Evolutionary conservation across 139 green algal genomes (phyloP).

Genomic region (Prasinococcaceae sp.): DNA sequence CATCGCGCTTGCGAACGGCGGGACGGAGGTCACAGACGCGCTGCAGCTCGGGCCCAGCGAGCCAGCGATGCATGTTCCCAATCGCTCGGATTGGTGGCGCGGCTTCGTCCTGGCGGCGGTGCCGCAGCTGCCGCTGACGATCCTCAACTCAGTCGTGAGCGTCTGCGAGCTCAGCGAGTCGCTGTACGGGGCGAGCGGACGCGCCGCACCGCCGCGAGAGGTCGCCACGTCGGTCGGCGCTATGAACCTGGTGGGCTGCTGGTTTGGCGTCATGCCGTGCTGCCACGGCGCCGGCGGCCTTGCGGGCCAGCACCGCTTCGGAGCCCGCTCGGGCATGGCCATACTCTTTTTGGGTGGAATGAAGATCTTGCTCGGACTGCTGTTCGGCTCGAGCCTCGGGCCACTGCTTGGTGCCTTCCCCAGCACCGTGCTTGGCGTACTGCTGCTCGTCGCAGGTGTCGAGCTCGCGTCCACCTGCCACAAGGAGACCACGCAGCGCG

Average conservation of each 20-base stretch:
- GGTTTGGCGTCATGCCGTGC: constrained; percentile 58
- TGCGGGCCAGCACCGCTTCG: constrained; percentile 51
- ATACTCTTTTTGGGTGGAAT: constrained; percentile 47
- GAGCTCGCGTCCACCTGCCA: too few species aligned
- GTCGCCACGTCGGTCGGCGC: constrained; percentile 3
- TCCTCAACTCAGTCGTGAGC: constrained; percentile 62
- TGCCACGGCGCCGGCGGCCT: constrained; percentile 64
- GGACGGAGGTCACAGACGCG: constrained; percentile 16
- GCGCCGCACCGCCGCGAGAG: not conserved
- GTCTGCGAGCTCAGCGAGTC: constrained; percentile 47
- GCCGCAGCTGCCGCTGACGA: constrained; percentile 40
- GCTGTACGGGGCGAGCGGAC: constrained; percentile 29
- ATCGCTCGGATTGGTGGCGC: not conserved
- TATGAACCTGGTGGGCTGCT: constrained; percentile 57
- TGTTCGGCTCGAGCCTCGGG: not conserved
- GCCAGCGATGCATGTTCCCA: not conserved
- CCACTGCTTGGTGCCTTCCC: not conserved
- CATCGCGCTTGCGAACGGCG: constrained; percentile 21
- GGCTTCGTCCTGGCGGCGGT: too few species aligned
- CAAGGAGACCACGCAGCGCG: too few species aligned
- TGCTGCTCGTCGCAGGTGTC: constrained; percentile 1
- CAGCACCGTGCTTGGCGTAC: not conserved
- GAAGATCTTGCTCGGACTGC: constrained; percentile 42
- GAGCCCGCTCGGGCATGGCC: constrained; percentile 42
- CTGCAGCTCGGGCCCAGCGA: constrained; percentile 34